Percentiles rank a stretch among this genome's conserved stretches.
phyloP scores from a whole-genome alignment of 768 basidiomycete genomes.

The Mycena maculata region DNA sequence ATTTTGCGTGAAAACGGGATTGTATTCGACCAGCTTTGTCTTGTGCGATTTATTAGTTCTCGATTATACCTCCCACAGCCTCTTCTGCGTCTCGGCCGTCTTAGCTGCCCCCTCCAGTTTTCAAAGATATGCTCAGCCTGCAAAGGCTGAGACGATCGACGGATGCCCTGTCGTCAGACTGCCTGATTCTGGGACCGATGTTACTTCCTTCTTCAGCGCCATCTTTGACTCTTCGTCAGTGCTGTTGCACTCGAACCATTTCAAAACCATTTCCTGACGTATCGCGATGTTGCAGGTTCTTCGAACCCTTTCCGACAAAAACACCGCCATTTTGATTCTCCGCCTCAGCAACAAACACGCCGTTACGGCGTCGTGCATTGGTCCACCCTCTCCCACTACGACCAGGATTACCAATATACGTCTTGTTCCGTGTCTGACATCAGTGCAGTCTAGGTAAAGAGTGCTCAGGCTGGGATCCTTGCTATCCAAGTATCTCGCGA shows the following conservation, averaged over 20 bases:
- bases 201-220: constrained; percentile 9
- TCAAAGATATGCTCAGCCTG: constrained; percentile 10
- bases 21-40: no score
- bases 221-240: constrained; percentile 9
- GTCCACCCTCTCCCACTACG: constrained; percentile 11
- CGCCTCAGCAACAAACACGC: no score
- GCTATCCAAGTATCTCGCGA: constrained; percentile 19
- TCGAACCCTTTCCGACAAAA: background rate
- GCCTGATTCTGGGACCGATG: background rate
- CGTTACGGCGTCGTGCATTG: constrained; percentile 21
- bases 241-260: background rate
- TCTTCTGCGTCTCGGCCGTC: no score
- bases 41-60: no score
- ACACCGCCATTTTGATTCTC: no score
- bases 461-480: background rate
- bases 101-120: no score
- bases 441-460: background rate
- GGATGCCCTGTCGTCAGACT: constrained; percentile 13
- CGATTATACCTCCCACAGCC: no score
- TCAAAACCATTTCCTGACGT: no score
- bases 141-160: background rate
- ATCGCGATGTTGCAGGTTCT: background rate
- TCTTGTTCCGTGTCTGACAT: background rate
- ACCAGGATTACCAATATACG: background rate
- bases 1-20: no score